Conservation (phyloP, 2,329 filamentous ascomycete genomes). For the Penicillium sp. region DNA sequence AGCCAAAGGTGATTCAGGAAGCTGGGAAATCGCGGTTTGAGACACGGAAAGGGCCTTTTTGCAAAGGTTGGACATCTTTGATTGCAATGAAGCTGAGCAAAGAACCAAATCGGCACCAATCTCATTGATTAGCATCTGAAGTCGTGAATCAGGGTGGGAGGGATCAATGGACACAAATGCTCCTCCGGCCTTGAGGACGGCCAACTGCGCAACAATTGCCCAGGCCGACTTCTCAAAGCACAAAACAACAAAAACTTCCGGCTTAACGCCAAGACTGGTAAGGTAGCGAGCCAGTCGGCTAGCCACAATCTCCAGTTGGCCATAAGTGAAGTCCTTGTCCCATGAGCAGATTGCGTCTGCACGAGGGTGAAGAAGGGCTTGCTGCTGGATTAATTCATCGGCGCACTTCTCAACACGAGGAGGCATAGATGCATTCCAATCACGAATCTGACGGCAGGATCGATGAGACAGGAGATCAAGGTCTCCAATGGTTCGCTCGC, state of each 20-base stretch:
- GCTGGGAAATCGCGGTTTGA: constrained; percentile 25
- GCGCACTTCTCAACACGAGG: constrained; percentile 33
- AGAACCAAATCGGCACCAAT: constrained; percentile 36
- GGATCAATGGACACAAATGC: constrained; percentile 46
- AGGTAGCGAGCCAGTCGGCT: constrained; percentile 39
- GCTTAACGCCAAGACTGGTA: constrained; percentile 37
- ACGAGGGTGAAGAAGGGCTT: constrained; percentile 23
- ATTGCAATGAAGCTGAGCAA: constrained; percentile 30
- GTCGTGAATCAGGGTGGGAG: constrained; percentile 37
- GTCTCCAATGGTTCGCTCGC: constrained; percentile 22
- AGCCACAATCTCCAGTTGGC: constrained; percentile 38
- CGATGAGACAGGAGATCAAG: constrained; percentile 32
- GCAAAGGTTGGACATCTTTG: constrained; percentile 31
- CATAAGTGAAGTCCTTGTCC: constrained; percentile 40
- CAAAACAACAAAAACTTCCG: constrained; percentile 40
- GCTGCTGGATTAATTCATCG: constrained; percentile 39
- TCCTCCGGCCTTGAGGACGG: constrained; percentile 43
- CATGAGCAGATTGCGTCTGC: constrained; percentile 35
- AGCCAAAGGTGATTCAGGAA: constrained; percentile 23
- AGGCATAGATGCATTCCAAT: constrained; percentile 35
- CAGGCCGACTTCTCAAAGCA: constrained; percentile 48
- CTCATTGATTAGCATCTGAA: constrained; percentile 37
- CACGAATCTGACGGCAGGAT: constrained; percentile 31
- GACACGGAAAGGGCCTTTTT: constrained; percentile 30
- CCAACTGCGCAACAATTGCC: constrained; percentile 43